These are phyloP conservation scores for Saxophila tyrrhenica DNA, from an alignment of 495 filamentous ascomycete species.

Conservation along the genomic window DNA sequence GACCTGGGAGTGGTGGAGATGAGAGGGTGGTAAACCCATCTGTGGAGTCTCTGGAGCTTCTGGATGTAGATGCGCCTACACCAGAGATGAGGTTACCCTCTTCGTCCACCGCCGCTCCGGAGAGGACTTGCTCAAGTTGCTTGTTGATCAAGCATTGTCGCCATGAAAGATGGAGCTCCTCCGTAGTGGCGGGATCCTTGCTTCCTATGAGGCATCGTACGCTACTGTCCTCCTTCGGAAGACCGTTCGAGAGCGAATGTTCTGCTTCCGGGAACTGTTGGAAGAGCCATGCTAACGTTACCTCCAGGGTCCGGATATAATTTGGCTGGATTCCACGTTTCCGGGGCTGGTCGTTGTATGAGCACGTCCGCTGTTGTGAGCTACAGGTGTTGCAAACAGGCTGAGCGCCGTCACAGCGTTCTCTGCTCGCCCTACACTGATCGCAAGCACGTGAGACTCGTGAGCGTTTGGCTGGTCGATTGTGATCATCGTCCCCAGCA, in stretches of 20 bases:
- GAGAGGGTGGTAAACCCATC: not conserved
- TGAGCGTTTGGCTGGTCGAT: not conserved
- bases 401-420: conserved; percentile 55
- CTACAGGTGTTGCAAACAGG: conserved; percentile 52
- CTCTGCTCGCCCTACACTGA: conserved; percentile 52
- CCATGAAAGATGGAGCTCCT: conserved; percentile 26
- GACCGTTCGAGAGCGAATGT: conserved; percentile 14
- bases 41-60: not conserved
- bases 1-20: not conserved
- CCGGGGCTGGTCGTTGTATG: conserved; percentile 58
- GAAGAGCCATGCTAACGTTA: conserved; percentile 34
- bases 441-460: conserved; percentile 49
- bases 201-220: conserved; percentile 12
- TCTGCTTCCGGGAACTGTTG: conserved; percentile 28
- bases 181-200: conserved; percentile 19
- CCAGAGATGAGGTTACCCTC: not conserved
- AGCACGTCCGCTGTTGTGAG: conserved; percentile 47
- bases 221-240: conserved; percentile 5
- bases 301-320: conserved; percentile 52
- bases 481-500: not conserved
- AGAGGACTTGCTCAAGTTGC: conserved; percentile 26
- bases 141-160: conserved; percentile 21
- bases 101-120: conserved; percentile 3
- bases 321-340: conserved; percentile 59
- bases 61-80: not conserved